Conservation (phyloP, 805 yeast species). For the Ogataea methanolica region DNA sequence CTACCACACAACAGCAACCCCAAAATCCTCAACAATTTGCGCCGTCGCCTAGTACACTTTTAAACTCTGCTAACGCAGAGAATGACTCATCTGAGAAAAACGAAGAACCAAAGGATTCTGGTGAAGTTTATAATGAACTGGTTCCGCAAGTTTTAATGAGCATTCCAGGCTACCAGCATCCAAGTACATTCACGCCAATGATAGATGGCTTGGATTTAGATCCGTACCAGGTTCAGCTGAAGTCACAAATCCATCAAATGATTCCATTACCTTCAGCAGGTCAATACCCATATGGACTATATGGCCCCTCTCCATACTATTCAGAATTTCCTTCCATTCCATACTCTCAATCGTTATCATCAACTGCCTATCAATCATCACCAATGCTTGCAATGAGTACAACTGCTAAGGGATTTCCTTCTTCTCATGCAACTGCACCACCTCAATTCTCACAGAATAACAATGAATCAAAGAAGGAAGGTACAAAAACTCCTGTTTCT, state of each 20-base stretch:
- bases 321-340: conserved; percentile 12
- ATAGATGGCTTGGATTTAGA: conserved; percentile 15
- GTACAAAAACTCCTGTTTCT: neutral
- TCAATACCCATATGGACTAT: conserved; percentile 16
- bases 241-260: conserved; percentile 7
- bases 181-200: conserved; percentile 9
- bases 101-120: neutral
- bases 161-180: conserved; percentile 10
- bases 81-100: neutral
- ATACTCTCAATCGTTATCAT: conserved; percentile 10
- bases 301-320: conserved; percentile 18
- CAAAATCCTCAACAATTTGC: conserved; percentile 3
- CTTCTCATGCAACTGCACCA: conserved; percentile 12
- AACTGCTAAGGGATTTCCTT: conserved; percentile 14
- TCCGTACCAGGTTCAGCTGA: conserved; percentile 3
- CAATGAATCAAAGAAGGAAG: neutral
- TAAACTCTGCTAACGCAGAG: conserved; percentile 7
- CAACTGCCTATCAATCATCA: conserved; percentile 11
- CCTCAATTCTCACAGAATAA: conserved; percentile 1
- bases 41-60: conserved; percentile 14
- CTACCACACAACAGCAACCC: conserved; percentile 2
- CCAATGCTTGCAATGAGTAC: conserved; percentile 7
- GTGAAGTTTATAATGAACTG: neutral
- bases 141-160: conserved; percentile 14
- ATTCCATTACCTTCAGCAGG: conserved; percentile 14